These are phyloP conservation scores for Quaeritorhiza haematococci DNA, from an alignment of 371 early-diverging fungal genomes.

Conservation along the genomic window DNA sequence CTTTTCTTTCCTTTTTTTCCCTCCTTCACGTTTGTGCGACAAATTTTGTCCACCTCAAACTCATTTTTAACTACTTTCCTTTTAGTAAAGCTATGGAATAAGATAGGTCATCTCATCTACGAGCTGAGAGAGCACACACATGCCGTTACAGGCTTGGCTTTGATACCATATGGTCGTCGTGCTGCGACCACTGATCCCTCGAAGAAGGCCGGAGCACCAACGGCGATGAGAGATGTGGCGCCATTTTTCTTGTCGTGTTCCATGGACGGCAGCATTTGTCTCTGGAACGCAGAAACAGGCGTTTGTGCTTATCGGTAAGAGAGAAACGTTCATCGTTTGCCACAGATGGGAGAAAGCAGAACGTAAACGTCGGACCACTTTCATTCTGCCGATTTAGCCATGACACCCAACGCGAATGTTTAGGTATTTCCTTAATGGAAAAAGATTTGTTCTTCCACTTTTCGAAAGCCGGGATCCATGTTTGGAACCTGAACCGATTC, in stretches of 20 bases:
- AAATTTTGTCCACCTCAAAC: neutral
- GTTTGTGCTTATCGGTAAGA: constrained; percentile 49
- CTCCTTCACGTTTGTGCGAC: too few species aligned
- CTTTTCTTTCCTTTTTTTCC: too few species aligned
- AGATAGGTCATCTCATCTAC: constrained; percentile 27
- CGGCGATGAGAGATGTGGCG: constrained; percentile 6
- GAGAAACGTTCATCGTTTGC: neutral
- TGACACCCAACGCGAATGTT: constrained; percentile 21
- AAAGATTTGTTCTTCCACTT: constrained; percentile 33
- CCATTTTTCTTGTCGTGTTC: constrained; percentile 32
- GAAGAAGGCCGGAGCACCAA: constrained; percentile 17
- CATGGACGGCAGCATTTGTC: constrained; percentile 83
- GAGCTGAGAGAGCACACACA: constrained; percentile 32
- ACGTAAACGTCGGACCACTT: constrained; percentile 23
- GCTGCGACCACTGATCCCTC: too few species aligned
- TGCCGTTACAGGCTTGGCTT: constrained; percentile 29
- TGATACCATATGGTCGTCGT: too few species aligned
- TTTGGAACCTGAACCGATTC: constrained; percentile 42
- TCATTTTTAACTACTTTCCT: neutral
- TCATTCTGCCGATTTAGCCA: neutral
- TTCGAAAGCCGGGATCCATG: constrained; percentile 23
- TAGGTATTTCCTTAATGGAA: constrained; percentile 22
- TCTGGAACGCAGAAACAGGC: constrained; percentile 94
- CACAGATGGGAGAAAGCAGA: too few species aligned
- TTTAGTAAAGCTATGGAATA: constrained; percentile 36